phyloP scores from a whole-genome alignment of 768 basidiomycete species.

The Mycena indigotica region DNA sequence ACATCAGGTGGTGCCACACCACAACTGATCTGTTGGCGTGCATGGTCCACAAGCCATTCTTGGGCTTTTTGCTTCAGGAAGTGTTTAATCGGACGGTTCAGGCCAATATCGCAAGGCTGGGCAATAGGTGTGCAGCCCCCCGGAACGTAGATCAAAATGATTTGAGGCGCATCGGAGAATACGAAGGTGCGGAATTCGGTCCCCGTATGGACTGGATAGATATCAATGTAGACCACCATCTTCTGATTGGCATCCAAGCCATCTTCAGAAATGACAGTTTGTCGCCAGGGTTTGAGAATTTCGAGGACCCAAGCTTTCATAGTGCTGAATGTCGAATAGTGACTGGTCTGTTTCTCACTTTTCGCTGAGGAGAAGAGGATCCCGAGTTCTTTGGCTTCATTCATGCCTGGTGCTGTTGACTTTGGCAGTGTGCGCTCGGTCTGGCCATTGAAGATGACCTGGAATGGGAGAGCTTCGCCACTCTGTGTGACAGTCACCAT shows the following conservation, averaged over 20 bases:
- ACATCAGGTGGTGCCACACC: background rate
- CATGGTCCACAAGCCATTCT: background rate
- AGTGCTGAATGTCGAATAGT: background rate
- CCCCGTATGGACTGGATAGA: constrained; percentile 16
- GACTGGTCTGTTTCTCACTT: constrained; percentile 8
- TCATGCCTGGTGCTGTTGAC: background rate
- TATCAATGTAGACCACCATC: background rate
- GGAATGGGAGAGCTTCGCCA: constrained; percentile 27
- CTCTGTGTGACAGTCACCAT: constrained; percentile 17
- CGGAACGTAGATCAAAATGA: constrained; percentile 20
- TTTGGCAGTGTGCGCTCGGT: constrained; percentile 13
- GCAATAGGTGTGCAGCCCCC: constrained; percentile 17
- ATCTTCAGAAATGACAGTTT: background rate
- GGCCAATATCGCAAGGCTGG: constrained; percentile 27
- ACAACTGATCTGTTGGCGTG: background rate
- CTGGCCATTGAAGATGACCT: constrained; percentile 23
- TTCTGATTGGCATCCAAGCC: constrained; percentile 1
- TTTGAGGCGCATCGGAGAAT: constrained; percentile 7
- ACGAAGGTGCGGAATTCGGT: constrained; percentile 18
- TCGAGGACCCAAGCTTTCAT: constrained; percentile 13
- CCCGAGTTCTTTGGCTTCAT: background rate
- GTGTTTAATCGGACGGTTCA: constrained; percentile 25
- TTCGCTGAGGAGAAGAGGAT: constrained; percentile 22
- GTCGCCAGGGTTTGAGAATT: constrained; percentile 11
- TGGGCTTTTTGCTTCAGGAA: constrained; percentile 14